phyloP scores from a whole-genome alignment of 1,284 basidiomycete genomes.

The Spongiforma sp. region DNA sequence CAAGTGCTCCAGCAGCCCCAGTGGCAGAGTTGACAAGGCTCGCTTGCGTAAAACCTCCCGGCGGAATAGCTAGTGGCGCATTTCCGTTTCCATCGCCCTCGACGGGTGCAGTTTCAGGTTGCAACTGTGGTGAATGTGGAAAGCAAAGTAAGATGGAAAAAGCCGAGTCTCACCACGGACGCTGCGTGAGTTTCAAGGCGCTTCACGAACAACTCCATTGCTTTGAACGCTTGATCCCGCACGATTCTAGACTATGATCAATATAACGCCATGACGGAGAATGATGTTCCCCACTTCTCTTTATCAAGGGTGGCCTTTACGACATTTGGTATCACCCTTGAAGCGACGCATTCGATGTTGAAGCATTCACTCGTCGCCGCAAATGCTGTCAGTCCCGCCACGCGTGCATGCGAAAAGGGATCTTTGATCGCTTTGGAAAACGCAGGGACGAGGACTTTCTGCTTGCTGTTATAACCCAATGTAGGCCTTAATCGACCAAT shows the following conservation, averaged over 20 bases:
- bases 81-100: constrained; percentile 43
- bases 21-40: constrained; percentile 84
- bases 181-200: constrained; percentile 80
- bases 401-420: constrained; percentile 90
- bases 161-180: constrained; percentile 66
- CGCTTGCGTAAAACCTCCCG: constrained; percentile 46
- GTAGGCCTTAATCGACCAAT: constrained; percentile 90
- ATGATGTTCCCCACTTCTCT: constrained; percentile 68
- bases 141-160: background rate
- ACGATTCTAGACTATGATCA: constrained; percentile 65
- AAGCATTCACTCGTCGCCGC: constrained; percentile 96
- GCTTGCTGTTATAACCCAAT: constrained; percentile 87
- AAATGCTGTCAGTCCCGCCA: constrained; percentile 95
- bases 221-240: constrained; percentile 93
- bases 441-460: constrained; percentile 95
- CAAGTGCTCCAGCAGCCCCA: constrained; percentile 88
- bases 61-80: constrained; percentile 39
- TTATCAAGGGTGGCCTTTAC: constrained; percentile 83
- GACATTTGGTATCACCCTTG: constrained; percentile 88
- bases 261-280: background rate
- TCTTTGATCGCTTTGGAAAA: constrained; percentile 93
- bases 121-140: constrained; percentile 3
- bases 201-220: constrained; percentile 85
- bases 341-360: constrained; percentile 87
- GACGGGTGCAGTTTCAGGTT: constrained; percentile 72